Base-by-base conservation (phyloP, 306 rosid genomes). In the Lathyrus aphaca region DNA sequence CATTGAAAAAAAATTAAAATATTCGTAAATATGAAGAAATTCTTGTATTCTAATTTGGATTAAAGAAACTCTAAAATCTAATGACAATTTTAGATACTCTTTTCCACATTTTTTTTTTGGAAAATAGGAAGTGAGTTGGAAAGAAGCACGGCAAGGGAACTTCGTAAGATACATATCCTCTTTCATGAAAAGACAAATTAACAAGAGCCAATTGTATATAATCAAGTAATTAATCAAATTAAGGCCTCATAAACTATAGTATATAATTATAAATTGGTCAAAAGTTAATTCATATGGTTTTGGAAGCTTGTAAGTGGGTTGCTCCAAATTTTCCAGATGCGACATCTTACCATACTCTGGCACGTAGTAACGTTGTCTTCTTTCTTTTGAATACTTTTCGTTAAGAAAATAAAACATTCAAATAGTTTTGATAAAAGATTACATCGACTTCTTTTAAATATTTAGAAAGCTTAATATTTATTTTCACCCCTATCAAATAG, bases 291-390 rank as follows among this genome's bases (percentile, higher is more conserved):
- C 42, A 14, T 55, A 53, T 68, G 68, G 35, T 42, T 69, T 60
- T 53, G 56, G 42, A 74, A 32, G 79, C 16, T 21, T 64, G 79
- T 32, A 32, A 32, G 38, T 32, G 6, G 38, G 9, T 32, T 32
- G 1, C 38, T 32, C 38, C 38, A 32, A 7, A 32, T 6, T 32
- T 32, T 32, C 38, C 74, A 62, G 46, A 42, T 42, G 58, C 43
- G 16, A 17, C 56, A 32, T 43, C 53, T 49, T 46, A 56, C 63
- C 82, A n/a, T 74, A 68, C 70, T 43, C n/a, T 44, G 48, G 60
- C 74, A 65, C 54, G 77, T 80, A 80, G 75, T 67, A 58, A 38
- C 6, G 61, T 48, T 74, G 80, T 72, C 75, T 69, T 80, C 67
- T 73, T 74, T 40, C 71, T 6, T 13, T 23, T 23, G 25, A 23